Evolutionary conservation across 495 filamentous ascomycete genomes (phyloP), one percentile per base, ranked within the genome.

Genomic region (Pyrenula aspistea): DNA sequence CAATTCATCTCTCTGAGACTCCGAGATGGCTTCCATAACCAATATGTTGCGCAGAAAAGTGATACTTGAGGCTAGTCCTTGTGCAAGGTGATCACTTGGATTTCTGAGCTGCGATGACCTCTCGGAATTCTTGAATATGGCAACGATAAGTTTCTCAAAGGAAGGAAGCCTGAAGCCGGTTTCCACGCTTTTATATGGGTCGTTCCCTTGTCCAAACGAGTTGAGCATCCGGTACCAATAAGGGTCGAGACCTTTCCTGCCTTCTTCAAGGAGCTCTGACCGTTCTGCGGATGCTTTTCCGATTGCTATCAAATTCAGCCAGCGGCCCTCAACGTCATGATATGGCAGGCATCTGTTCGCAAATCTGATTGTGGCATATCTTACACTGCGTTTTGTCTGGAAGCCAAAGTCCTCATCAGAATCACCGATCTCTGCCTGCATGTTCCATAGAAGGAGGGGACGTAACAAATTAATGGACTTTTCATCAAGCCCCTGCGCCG

Each of bases 341-440:
- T 86, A 96, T 1, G 85, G 83, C 11, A 98, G 74, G 62, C 89
- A 95, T n/a, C 86, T 77, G 62, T 96, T 96, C 2, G 90, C 87
- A 74, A 91, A 96, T 22, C 90, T 85, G 2, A 93, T 80, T n/a
- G 86, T 86, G 20, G 87, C 81, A 69, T 89, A 92, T 8, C 88
- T 83, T 53, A 85, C 84, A 55, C 82, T 86, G 56, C 89, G 75
- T 8, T 81, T 74, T 12, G 79, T 63, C 20, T 63, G 66, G 55
- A 64, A 72, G 3, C 69, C 68, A n/a, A 64, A 68, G 24, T 67
- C 60, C 2, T 70, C 58, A 57, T 71, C 63, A 54, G 71, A 67
- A 51, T 74, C 71, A 51, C 79, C 81, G 47, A 81, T 73, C 22
- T 77, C 59, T 49, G 78, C 65, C 51, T 66, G 71, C 84, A 91